phyloP scores from a whole-genome alignment of 2,329 filamentous ascomycete genomes.

The Talaromyces verruculosus region DNA sequence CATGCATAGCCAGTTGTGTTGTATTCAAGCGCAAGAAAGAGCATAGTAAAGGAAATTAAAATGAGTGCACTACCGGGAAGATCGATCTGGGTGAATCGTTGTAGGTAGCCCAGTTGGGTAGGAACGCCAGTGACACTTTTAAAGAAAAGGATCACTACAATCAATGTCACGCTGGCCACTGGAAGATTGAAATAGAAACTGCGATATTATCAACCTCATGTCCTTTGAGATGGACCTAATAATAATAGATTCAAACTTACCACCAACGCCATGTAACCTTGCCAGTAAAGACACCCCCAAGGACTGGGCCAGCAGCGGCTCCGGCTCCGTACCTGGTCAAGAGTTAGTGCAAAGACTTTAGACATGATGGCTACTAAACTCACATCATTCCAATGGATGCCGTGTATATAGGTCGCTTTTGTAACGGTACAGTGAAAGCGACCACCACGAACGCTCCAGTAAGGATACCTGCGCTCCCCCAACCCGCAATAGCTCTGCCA shows the following conservation, averaged over 20 bases:
- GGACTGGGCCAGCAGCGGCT: constrained; percentile 36
- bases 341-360: constrained; percentile 2
- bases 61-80: constrained; percentile 28
- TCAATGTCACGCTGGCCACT: constrained; percentile 22
- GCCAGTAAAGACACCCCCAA: constrained; percentile 39
- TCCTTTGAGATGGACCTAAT: neutral
- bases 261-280: constrained; percentile 29
- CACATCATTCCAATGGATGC: constrained; percentile 31
- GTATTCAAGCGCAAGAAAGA: constrained; percentile 32
- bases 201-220: neutral
- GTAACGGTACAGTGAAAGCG: constrained; percentile 32
- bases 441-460: constrained; percentile 48
- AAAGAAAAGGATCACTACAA: constrained; percentile 23
- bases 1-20: constrained; percentile 29
- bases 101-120: constrained; percentile 20
- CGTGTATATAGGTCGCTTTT: constrained; percentile 36
- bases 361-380: neutral
- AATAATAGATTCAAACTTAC: constrained; percentile 9
- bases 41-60: constrained; percentile 28
- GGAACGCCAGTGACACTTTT: constrained; percentile 10
- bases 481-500: constrained; percentile 36
- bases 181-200: constrained; percentile 27
- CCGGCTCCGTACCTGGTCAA: constrained; percentile 25
- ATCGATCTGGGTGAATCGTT: constrained; percentile 29
- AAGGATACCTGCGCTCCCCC: constrained; percentile 35